phyloP scores from a whole-genome alignment of 1,284 basidiomycete genomes.

The Inonotus hispidus region DNA sequence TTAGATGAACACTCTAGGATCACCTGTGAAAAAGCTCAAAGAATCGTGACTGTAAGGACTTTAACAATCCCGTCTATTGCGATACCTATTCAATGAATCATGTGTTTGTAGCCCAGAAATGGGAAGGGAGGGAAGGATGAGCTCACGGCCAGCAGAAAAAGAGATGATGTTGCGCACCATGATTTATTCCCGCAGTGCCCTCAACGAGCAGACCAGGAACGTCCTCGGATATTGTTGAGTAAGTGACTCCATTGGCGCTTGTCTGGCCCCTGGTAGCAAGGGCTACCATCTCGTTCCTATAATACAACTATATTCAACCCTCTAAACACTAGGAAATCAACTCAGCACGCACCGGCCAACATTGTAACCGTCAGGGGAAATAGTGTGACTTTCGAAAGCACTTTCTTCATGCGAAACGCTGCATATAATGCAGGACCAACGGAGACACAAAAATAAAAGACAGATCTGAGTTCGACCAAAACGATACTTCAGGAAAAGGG shows the following conservation, averaged over 20 bases:
- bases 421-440: no score
- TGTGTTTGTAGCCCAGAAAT: not conserved
- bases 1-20: no score
- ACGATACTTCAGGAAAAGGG: slow-evolving; percentile 5
- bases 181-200: slow-evolving; percentile 45
- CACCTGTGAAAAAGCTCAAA: not conserved
- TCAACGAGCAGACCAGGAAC: slow-evolving; percentile 46
- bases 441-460: no score
- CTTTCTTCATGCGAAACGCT: slow-evolving; percentile 61
- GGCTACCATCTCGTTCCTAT: slow-evolving; percentile 35
- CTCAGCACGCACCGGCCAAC: slow-evolving; percentile 19
- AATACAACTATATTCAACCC: slow-evolving; percentile 19
- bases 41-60: slow-evolving; percentile 22
- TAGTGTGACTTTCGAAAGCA: slow-evolving; percentile 40
- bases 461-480: no score
- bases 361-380: slow-evolving; percentile 37
- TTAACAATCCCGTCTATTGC: slow-evolving; percentile 22
- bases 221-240: slow-evolving; percentile 42
- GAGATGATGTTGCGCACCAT: slow-evolving; percentile 28
- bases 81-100: slow-evolving; percentile 15
- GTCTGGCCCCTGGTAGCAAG: slow-evolving; percentile 38
- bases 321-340: no score
- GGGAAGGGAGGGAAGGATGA: not conserved
- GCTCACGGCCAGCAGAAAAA: not conserved
- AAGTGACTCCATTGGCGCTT: slow-evolving; percentile 40